Conservation (phyloP, 192 early-diverging fungal genomes). For the Helicostylum pulchrum region DNA sequence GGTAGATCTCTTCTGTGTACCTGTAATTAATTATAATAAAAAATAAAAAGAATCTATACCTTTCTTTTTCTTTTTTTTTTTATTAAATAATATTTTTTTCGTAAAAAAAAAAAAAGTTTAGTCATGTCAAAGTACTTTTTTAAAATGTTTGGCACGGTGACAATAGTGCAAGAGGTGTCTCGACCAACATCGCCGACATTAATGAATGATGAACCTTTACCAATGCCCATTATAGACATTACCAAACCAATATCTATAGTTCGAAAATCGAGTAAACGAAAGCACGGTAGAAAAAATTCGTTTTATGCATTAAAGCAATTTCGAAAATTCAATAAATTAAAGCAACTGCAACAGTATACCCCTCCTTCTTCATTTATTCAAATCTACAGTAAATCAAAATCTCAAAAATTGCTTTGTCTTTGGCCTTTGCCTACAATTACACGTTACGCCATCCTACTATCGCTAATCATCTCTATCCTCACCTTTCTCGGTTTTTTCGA, state of each 20-base stretch:
- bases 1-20: background rate
- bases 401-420: conserved; percentile 26
- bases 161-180: conserved; percentile 36
- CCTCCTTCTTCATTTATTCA: conserved; percentile 2
- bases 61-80: background rate
- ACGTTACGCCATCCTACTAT: conserved; percentile 25
- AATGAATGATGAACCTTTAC: background rate
- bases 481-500: conserved; percentile 12
- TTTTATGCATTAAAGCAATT: conserved; percentile 12
- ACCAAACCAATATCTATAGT: background rate
- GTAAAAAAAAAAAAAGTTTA: background rate
- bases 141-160: conserved; percentile 28
- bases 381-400: conserved; percentile 13
- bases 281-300: conserved; percentile 11
- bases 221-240: background rate
- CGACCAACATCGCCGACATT: background rate
- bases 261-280: background rate
- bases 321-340: conserved; percentile 1
- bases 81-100: background rate
- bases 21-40: background rate
- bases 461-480: conserved; percentile 26
- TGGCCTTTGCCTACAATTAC: conserved; percentile 34
- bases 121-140: conserved; percentile 17
- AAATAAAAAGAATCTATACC: too few relatives aligned
- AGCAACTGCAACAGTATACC: conserved; percentile 3